Conservation (phyloP, 164 flowering plant genomes). For the Platanus orientalis region DNA sequence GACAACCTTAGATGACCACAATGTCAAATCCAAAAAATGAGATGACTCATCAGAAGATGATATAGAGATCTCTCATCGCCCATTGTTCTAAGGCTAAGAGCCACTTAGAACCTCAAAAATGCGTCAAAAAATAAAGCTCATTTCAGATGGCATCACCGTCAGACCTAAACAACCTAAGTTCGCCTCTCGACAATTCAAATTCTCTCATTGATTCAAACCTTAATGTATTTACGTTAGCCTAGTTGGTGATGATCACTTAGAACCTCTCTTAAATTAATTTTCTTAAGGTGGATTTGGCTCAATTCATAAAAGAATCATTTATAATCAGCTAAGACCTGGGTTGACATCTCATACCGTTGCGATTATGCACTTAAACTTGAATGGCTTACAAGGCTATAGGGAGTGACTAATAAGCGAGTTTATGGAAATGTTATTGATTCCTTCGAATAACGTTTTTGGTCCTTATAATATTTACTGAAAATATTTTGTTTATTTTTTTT, state of each 20-base stretch:
- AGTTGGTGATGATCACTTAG: slow-evolving; percentile 49
- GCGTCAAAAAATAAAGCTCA: slow-evolving; percentile 20
- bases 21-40: neutral
- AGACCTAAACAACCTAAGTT: slow-evolving; percentile 46
- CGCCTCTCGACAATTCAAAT: slow-evolving; percentile 43
- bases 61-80: slow-evolving; percentile 20
- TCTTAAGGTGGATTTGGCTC: slow-evolving; percentile 81
- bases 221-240: slow-evolving; percentile 49
- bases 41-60: slow-evolving; percentile 14
- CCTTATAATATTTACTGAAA: too few species aligned
- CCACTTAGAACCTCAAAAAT: slow-evolving; percentile 8
- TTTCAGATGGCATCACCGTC: slow-evolving; percentile 45
- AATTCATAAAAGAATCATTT: slow-evolving; percentile 71
- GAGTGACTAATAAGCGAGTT: slow-evolving; percentile 96
- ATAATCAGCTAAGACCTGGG: slow-evolving; percentile 54
- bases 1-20: too few species aligned
- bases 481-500: too few species aligned
- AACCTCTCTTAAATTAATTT: slow-evolving; percentile 44
- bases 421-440: too few species aligned
- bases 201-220: slow-evolving; percentile 52
- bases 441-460: too few species aligned
- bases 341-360: slow-evolving; percentile 67
- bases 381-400: slow-evolving; percentile 74
- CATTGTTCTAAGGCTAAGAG: slow-evolving; percentile 25
- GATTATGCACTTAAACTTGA: slow-evolving; percentile 66